Evolutionary conservation across 2,329 filamentous ascomycete genomes (phyloP), one percentile per base, ranked within the genome.

Genomic region (Epichloe elymi): DNA sequence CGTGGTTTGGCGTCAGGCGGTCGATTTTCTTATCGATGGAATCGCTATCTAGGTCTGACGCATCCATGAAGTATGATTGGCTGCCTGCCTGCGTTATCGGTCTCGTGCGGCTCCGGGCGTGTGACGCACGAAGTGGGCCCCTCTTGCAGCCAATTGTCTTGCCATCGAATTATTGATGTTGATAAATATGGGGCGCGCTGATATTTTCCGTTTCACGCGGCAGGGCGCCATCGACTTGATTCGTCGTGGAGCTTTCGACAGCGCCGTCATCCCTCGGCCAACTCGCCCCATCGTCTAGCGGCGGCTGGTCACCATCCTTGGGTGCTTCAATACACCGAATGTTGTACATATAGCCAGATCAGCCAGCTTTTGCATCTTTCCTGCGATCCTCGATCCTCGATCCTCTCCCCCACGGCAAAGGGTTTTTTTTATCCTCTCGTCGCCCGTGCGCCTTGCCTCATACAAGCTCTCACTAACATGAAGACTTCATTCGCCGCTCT

Each of bases 401-500:
- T 8, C 15, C 26, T 41, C 48, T 23, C 6, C 8, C 8, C 4
- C 11, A 19, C 23, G 14, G 26, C 17, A 30, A 30, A 30, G 30
- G 30, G 8, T 4, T 30, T 30, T 10, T n/a, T 30, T 5, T 12
- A 43, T 15, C 17, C 36, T 26, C 15, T n/a, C 19, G 14, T 38
- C 20, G n/a, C 10, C 36, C 46, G 35, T 38, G 15, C n/a, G 3
- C 11, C 26, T 33, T n/a, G 26, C 1, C 23, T 26, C 23, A 40
- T 30, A 30, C 30, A 30, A 19, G 20, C 37, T n/a, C 46, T n/a
- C 30, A n/a, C 7, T 4, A 44, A 7, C 14, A 69, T 69, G 67
- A 69, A 64, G 62, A 43, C 63, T 40, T 61, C 65, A 2, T 38
- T 46, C n/a, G 52, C 57, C 46, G 52, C 60, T 38, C 43, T 68